Base-by-base conservation (phyloP, 169 alveolate species). In the Babesia sp. region DNA sequence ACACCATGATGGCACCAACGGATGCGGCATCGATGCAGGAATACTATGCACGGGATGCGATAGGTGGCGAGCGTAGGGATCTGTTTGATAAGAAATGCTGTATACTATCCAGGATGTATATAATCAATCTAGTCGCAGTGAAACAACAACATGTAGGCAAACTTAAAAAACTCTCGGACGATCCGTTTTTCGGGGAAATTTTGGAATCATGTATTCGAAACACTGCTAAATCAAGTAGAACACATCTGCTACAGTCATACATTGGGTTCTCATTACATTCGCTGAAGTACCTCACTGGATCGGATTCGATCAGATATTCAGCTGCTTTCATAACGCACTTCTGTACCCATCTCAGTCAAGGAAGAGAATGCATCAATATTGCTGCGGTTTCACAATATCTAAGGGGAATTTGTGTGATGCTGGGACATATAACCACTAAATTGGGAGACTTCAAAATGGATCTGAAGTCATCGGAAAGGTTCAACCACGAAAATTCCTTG, bases 221-320 rank as follows among this genome's bases (percentile, higher is more conserved):
- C 68, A 57, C 82, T 8, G 86, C 82, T 1, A 78, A 67, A 57
- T 20, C 83, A 0, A 58, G 51, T 18, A 51, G 82, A 28, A 14
- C 74, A 24, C 84, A 80, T 42, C 48, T 80, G 61, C 64, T 80
- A n/a, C 83, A 80, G 61, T 80, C 88, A 0, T 80, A 80, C 50
- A 60, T 80, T 36, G 88, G 63, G 9, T 80, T 80, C 42, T 60
- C 84, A 16, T n/a, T 80, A 37, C 61, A 64, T 44, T 60, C 64
- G 0, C 71, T 71, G 22, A 69, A 71, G 37, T 80, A 69, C 41
- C 29, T 80, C 45, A 22, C 72, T 8, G 68, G 72, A n/a, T 20
- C 63, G 22, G 59, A 44, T 20, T 29, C 59, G 33, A 41, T 64
- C 46, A 71, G 60, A 22, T 80, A 71, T 29, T 71, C 83, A n/a